These are phyloP conservation scores for Prunus persica DNA, from an alignment of 306 rosid species.

Conservation along the genomic window DNA sequence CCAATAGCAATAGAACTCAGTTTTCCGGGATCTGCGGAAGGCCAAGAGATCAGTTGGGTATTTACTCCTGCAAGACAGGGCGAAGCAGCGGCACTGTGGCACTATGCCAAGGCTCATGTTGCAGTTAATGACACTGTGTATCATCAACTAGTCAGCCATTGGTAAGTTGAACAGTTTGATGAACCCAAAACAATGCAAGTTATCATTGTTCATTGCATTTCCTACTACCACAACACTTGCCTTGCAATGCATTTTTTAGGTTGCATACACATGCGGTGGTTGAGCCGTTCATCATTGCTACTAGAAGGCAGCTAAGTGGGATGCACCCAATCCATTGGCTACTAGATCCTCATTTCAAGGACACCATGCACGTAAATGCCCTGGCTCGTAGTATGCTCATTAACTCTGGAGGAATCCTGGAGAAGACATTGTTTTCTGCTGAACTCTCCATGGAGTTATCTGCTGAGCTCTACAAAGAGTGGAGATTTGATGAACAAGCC, in stretches of 20 bases:
- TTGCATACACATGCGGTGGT: slow-evolving; percentile 68
- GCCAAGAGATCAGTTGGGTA: slow-evolving; percentile 30
- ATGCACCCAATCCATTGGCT: slow-evolving; percentile 70
- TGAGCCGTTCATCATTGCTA: slow-evolving; percentile 83
- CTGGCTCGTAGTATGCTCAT: slow-evolving; percentile 47
- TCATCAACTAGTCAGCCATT: slow-evolving; percentile 71
- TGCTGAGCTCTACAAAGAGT: slow-evolving; percentile 59
- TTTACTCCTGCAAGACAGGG: slow-evolving; percentile 54
- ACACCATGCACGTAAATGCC: slow-evolving; percentile 67
- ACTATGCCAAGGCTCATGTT: slow-evolving; percentile 72
- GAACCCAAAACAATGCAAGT: background rate
- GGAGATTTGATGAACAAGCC: slow-evolving; percentile 68
- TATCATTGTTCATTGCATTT: background rate
- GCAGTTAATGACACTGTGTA: slow-evolving; percentile 58
- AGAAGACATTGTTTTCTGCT: slow-evolving; percentile 53
- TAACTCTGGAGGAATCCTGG: slow-evolving; percentile 60
- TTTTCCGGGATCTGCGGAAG: slow-evolving; percentile 32
- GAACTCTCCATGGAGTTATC: slow-evolving; percentile 63
- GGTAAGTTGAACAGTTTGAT: slow-evolving; percentile 44
- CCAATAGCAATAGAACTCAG: slow-evolving; percentile 72
- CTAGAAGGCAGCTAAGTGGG: slow-evolving; percentile 66
- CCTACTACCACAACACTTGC: background rate
- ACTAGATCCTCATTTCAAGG: slow-evolving; percentile 70
- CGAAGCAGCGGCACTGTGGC: slow-evolving; percentile 74
- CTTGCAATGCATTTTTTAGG: slow-evolving; percentile 35